Percentiles rank a stretch among this genome's conserved stretches.
phyloP scores from a whole-genome alignment of 2,329 filamentous ascomycete genomes.

The Penicillium palitans region DNA sequence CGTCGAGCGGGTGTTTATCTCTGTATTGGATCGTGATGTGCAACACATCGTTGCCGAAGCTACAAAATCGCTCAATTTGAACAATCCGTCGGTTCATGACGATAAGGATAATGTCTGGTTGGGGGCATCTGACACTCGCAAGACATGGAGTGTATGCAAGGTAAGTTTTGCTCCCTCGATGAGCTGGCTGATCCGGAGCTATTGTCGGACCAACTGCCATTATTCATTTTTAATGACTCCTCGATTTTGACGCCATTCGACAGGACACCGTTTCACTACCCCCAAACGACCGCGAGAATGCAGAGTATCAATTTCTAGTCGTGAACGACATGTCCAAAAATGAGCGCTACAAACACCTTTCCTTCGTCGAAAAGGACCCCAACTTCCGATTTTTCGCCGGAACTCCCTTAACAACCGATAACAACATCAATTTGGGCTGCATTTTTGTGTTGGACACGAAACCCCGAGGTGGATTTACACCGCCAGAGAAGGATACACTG shows the following conservation, averaged over 20 bases:
- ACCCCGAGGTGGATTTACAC: slow-evolving; percentile 51
- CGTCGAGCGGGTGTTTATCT: slow-evolving; percentile 41
- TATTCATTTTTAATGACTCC: background rate
- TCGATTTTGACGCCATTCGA: slow-evolving; percentile 10
- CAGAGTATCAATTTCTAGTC: slow-evolving; percentile 33
- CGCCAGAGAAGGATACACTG: slow-evolving; percentile 50
- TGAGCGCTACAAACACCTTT: slow-evolving; percentile 39
- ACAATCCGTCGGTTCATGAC: slow-evolving; percentile 35
- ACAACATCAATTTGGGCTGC: slow-evolving; percentile 59
- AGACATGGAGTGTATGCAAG: slow-evolving; percentile 36
- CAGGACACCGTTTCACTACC: slow-evolving; percentile 40
- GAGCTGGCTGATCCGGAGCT: background rate
- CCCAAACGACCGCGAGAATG: slow-evolving; percentile 24
- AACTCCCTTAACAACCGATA: slow-evolving; percentile 61
- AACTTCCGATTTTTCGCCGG: slow-evolving; percentile 56
- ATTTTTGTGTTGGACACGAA: slow-evolving; percentile 61
- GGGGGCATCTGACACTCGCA: slow-evolving; percentile 37
- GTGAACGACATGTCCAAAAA: slow-evolving; percentile 44
- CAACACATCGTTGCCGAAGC: slow-evolving; percentile 56
- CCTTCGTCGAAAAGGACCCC: slow-evolving; percentile 38
- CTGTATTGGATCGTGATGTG: slow-evolving; percentile 50
- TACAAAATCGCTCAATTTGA: slow-evolving; percentile 44
- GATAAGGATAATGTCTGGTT: slow-evolving; percentile 33
- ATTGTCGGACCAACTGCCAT: background rate
- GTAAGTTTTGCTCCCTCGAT: slow-evolving; percentile 25